These are phyloP conservation scores for Halenospora varia DNA, from an alignment of 495 filamentous ascomycete genomes.

Conservation along the genomic window DNA sequence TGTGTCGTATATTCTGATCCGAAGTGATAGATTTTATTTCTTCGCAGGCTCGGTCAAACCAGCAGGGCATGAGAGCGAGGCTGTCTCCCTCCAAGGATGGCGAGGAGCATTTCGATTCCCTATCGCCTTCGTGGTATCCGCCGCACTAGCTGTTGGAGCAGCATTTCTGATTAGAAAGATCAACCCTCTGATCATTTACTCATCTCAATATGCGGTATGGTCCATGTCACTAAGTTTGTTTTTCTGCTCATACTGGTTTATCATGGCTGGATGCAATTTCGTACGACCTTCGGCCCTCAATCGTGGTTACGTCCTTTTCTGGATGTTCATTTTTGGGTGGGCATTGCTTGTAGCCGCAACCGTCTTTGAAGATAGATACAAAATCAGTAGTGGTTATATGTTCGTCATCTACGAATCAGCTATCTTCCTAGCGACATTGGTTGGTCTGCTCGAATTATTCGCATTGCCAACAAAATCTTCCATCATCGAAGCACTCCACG, in stretches of 20 bases:
- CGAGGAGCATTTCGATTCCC: slow-evolving; percentile 83
- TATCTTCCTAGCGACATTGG: slow-evolving; percentile 67
- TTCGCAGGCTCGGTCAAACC: slow-evolving; percentile 59
- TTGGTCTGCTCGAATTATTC: slow-evolving; percentile 75
- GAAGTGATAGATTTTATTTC: slow-evolving; percentile 75
- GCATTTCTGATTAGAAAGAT: slow-evolving; percentile 74
- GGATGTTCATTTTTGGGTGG: slow-evolving; percentile 77
- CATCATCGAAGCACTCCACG: slow-evolving; percentile 50
- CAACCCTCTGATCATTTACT: slow-evolving; percentile 85
- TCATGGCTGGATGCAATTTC: slow-evolving; percentile 76
- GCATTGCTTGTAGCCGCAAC: slow-evolving; percentile 67
- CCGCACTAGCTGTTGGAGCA: slow-evolving; percentile 63
- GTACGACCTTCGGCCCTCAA: slow-evolving; percentile 84
- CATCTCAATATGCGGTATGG: slow-evolving; percentile 75
- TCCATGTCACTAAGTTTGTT: slow-evolving; percentile 82
- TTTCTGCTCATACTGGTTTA: slow-evolving; percentile 76
- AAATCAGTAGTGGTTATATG: slow-evolving; percentile 75
- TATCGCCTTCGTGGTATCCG: slow-evolving; percentile 66
- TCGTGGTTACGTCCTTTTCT: slow-evolving; percentile 73
- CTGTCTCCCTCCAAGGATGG: slow-evolving; percentile 67
- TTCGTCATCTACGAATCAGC: slow-evolving; percentile 76
- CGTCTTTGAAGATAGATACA: slow-evolving; percentile 64
- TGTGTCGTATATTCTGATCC: slow-evolving; percentile 62
- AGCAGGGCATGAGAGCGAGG: slow-evolving; percentile 52
- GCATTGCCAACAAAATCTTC: slow-evolving; percentile 65